A percentile compares a stretch with the other conserved stretches of the same genome.
These are phyloP conservation scores for Pseudotulostoma volvatum DNA, from an alignment of 495 filamentous ascomycete genomes.

Conservation along the genomic window DNA sequence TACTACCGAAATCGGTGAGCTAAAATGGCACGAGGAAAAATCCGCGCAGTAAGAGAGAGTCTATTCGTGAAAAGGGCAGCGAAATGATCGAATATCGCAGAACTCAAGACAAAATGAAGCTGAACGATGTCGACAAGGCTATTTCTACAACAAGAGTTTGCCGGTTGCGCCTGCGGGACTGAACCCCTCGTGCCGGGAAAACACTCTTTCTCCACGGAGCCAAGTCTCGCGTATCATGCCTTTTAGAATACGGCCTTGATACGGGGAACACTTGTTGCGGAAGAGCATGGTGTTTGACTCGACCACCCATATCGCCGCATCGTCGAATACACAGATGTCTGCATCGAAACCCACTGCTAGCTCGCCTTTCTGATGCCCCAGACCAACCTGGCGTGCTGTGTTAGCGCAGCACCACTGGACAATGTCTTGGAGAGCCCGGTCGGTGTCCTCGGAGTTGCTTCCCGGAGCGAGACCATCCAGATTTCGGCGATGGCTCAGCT, in stretches of 20 bases:
- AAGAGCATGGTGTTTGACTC: constrained; percentile 62
- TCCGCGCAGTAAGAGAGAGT: too few species aligned
- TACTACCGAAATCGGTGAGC: too few species aligned
- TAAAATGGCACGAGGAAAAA: too few species aligned
- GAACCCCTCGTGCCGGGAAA: constrained; percentile 45
- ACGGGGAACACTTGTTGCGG: constrained; percentile 87
- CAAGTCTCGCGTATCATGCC: constrained; percentile 83
- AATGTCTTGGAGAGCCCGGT: constrained; percentile 48
- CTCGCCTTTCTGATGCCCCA: constrained; percentile 69
- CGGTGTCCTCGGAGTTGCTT: constrained; percentile 19
- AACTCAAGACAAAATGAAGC: too few species aligned
- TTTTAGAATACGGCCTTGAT: constrained; percentile 65
- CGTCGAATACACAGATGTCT: constrained; percentile 87
- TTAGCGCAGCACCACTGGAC: constrained; percentile 72
- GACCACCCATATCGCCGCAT: constrained; percentile 59
- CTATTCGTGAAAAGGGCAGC: too few species aligned
- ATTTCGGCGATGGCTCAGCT: constrained; percentile 41
- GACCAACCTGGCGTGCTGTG: constrained; percentile 79
- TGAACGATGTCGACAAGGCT: too few species aligned
- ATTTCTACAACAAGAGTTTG: constrained; percentile 44
- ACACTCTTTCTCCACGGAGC: constrained; percentile 66
- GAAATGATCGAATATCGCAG: too few species aligned
- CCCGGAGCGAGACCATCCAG: constrained; percentile 24
- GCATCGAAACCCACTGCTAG: constrained; percentile 75
- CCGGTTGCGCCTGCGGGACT: constrained; percentile 39